Base-by-base conservation (phyloP, 2,329 filamentous ascomycete species). In the Aspergillus glaucus region DNA sequence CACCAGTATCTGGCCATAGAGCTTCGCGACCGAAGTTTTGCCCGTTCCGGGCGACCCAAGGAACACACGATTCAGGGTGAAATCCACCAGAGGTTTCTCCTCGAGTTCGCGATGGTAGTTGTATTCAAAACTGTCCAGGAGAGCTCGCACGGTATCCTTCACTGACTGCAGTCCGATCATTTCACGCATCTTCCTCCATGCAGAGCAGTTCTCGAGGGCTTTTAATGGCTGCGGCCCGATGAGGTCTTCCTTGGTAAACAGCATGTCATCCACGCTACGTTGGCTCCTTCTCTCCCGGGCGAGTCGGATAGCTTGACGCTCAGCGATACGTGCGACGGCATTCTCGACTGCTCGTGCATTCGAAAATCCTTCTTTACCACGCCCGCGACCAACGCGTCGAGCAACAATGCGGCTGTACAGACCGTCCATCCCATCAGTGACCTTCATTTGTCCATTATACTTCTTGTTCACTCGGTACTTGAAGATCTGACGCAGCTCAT, bases 271-370 rank as follows among this genome's bases (percentile, higher is more conserved):
- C 0, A 81, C 72, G 0, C 56, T 59, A 0, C 17, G 21, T 0
- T 71, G 69, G 0, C 54, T 56, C 9, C 67, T 69, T 2, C 80
- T 70, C 50, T 82, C 75, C 3, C 65, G 65, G 0, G 59, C 56
- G 0, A 90, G 54, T 0, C 86, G 73, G 1, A 70, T 70, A 0
- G 82, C 73, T 59, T 90, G 86, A 1, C 84, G 74, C 9, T 76
- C 71, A 0, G 71, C 61, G 4, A 90, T 80, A 1, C 55, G 64
- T 0, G 75, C 65, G 1, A 86, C 65, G 0, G 65, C 62, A 55
- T 88, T 90, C 42, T 89, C 80, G 0, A 90, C 69, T 0, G 81
- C 76, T 1, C 87, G 74, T 0, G 87, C 87, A 56, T 92, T 91
- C 0, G 84, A 86, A 51, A 90, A 91, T 0, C 86, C 85, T 24